Evolutionary conservation across 768 basidiomycete species (phyloP), one percentile per base, ranked within the genome.

Genomic region (Tubosaeta sp.): DNA sequence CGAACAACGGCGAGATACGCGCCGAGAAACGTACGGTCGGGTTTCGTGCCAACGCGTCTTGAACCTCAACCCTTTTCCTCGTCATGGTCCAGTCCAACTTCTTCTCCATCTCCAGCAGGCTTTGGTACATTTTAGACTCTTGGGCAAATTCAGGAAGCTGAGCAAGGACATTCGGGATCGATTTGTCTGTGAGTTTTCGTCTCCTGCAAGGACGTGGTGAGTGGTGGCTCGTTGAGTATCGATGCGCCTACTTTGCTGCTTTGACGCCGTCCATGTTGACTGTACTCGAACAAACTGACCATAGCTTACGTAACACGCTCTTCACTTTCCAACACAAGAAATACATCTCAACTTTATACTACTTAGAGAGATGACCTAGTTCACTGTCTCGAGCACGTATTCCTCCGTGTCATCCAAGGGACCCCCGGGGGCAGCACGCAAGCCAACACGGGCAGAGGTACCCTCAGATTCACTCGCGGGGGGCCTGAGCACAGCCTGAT

Each of bases 11-110:
- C 31, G 24, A 16, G 29, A 16, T 9, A 2, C 27, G 38, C 31
- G 24, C 21, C 16, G 0, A 42, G 21, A 7, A 32, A 60, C 61
- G 22, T 51, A 62, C 93, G 5, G 83, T 81, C 18, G 87, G 82
- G 30, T 80, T 83, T 51, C 86, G 78, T 19, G 79, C 79, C 41
- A 94, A 64, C n/a, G 91, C 83, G 63, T 97, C 94, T 63, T 93
- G 89, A 29, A 97, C 84, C 65, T 97, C 94, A 10, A 86, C 86
- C 59, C 79, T 83, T 70, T 95, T 95, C 65, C 94, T 77, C 64
- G 83, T 84, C 76, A 94, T 87, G 4, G 92, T 94, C 94, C 94
- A 96, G 68, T 97, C 94, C 14, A 97, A 73, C 65, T 87, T 90
- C 51, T 88, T 80, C 66, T 96, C 94, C 83, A 90, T 90, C 57